phyloP scores from a whole-genome alignment of 2,329 filamentous ascomycete species.

The Emmonsiellopsis sp. region DNA sequence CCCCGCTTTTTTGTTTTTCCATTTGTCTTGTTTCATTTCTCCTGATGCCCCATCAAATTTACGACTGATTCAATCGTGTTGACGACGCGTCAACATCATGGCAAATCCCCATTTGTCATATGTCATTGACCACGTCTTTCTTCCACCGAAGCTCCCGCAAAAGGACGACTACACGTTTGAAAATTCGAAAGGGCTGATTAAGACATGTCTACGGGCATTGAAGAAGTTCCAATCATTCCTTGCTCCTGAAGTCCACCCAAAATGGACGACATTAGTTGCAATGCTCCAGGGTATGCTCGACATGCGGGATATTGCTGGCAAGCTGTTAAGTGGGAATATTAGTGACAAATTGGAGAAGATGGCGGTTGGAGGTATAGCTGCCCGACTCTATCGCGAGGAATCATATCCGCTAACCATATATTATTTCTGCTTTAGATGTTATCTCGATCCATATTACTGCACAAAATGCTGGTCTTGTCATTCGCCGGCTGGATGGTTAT shows the following conservation, averaged over 20 bases:
- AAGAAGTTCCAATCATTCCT: constrained; percentile 11
- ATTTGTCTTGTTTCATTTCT: too few species aligned
- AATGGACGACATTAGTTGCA: constrained; percentile 4
- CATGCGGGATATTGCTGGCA: not conserved
- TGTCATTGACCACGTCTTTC: constrained; percentile 38
- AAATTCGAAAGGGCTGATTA: constrained; percentile 18
- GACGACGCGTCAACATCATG: not conserved
- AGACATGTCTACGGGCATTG: constrained; percentile 13
- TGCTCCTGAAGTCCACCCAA: not conserved
- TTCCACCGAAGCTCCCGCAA: constrained; percentile 40
- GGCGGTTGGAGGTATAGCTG: constrained; percentile 5
- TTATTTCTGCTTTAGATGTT: constrained; percentile 14
- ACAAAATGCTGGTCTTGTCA: constrained; percentile 41
- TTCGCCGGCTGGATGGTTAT: constrained; percentile 17
- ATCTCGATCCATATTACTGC: constrained; percentile 33
- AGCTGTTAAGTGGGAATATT: constrained; percentile 1
- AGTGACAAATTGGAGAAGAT: constrained; percentile 4
- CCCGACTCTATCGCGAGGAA: not conserved
- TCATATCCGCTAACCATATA: not conserved
- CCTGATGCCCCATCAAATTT: not conserved
- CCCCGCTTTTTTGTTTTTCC: too few species aligned
- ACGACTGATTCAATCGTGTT: not conserved
- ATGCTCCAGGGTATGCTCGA: constrained; percentile 10
- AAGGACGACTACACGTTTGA: constrained; percentile 19
- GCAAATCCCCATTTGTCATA: constrained; percentile 16